Base-by-base conservation (phyloP, 192 early-diverging fungal species). In the Coemansia brasiliensis region DNA sequence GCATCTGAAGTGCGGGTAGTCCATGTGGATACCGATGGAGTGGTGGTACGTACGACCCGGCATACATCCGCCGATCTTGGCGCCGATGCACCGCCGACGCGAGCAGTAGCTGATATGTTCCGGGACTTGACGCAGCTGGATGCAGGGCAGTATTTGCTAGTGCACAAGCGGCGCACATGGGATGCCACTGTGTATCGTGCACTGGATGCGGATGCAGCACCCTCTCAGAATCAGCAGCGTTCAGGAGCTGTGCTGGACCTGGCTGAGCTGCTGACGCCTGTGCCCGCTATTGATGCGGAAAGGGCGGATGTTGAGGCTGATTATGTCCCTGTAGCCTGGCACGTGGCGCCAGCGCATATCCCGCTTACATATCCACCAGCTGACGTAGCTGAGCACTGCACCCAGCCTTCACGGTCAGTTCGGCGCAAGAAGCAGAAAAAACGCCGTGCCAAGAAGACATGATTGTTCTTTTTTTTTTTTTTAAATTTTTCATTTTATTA, bases 1-100 rank as follows among this genome's bases (percentile, higher is more conserved):
- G 64, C 74, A 49, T 71, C 74, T 12, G 60, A 78, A 41, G 68
- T 78, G 22, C 67, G 69, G 64, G 74, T 78, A 5, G 50, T 65
- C 8, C 74, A 78, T 42, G 64, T 78, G 5, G 52, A 55, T 13
- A 46, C 39, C 42, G 35, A 22, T 13, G 39, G 38, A 25, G 29
- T 22, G 0, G 39, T 65, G 29, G 27, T 48, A 9, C 61, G 65
- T 2, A 22, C 52, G 4, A 29, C 74, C 12, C 54, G 55, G 25
- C 45, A 49, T 29, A 55, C 52, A 0, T 50, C 56, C 38, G 49
- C 37, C 1, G 74, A 78, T 9, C 22, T 71, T 52, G 63, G 42
- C 24, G 25, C 65, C 6, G 37, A 20, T 52, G n/a, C 63, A 61
- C 74, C 74, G n/a, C 58, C 74, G 24, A 78, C 69, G 8, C 70